Evolutionary conservation across 306 rosid species (phyloP).

Genomic region (Cucurbita moschata): DNA sequence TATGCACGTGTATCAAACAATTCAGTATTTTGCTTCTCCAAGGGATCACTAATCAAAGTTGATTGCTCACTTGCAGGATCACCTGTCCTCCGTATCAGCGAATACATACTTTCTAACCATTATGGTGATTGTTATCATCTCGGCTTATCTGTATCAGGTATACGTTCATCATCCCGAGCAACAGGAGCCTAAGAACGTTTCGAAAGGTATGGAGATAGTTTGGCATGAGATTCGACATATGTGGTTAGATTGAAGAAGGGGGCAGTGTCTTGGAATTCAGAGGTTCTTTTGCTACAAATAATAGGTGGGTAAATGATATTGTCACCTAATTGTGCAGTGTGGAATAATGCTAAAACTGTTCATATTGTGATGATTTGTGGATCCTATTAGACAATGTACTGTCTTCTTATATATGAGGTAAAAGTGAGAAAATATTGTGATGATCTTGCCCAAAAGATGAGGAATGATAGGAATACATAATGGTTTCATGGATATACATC

Average conservation of each 20-base stretch:
- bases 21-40: background rate
- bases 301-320: background rate
- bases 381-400: background rate
- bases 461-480: background rate
- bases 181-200: background rate
- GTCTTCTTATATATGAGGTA: background rate
- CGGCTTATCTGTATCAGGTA: slow-evolving; percentile 8
- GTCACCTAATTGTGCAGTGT: background rate
- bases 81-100: slow-evolving; percentile 8
- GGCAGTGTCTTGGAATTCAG: background rate
- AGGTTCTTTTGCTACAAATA: background rate
- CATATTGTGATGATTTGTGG: background rate
- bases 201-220: slow-evolving; percentile 8
- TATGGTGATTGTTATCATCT: slow-evolving; percentile 24
- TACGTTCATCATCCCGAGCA: slow-evolving; percentile 1
- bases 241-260: slow-evolving; percentile 30
- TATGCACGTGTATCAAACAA: background rate
- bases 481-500: background rate
- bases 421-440: no score
- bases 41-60: background rate
- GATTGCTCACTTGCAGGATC: slow-evolving; percentile 28
- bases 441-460: background rate
- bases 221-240: slow-evolving; percentile 62
- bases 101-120: slow-evolving; percentile 25
- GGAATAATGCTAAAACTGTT: background rate